These are phyloP conservation scores for Exsudoporus frostii DNA, from an alignment of 768 basidiomycete species.

Conservation along the genomic window DNA sequence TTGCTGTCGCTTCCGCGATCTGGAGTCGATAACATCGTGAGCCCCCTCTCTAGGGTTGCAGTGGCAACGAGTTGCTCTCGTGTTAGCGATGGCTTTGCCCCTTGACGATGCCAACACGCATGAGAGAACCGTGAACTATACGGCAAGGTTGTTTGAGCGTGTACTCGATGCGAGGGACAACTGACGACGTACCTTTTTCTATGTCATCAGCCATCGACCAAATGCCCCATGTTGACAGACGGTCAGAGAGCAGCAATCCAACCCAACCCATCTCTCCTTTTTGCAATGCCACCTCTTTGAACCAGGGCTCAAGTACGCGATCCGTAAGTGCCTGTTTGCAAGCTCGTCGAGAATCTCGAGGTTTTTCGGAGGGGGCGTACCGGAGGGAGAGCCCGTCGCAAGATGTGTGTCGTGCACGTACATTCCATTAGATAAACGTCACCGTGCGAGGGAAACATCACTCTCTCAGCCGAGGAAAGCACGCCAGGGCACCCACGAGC, in stretches of 20 bases:
- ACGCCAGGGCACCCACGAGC: too few species aligned
- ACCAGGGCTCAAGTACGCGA: conserved; percentile 49
- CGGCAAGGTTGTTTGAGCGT: neutral
- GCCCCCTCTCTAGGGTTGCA: neutral
- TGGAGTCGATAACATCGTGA: conserved; percentile 33
- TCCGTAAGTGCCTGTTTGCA: conserved; percentile 64
- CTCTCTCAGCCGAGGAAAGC: too few species aligned
- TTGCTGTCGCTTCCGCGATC: conserved; percentile 62
- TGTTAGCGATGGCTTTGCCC: conserved; percentile 49
- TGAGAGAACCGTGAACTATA: conserved; percentile 96
- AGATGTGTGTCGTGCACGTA: conserved; percentile 6
- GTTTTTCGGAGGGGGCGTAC: conserved; percentile 51
- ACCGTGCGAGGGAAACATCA: too few species aligned
- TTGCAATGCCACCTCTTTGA: conserved; percentile 32
- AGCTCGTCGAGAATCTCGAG: conserved; percentile 63
- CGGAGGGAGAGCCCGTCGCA: conserved; percentile 46
- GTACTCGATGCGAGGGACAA: conserved; percentile 3
- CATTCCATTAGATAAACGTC: neutral
- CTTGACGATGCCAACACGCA: conserved; percentile 99
- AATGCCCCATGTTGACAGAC: neutral
- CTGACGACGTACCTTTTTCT: conserved; percentile 57
- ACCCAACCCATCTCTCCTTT: conserved; percentile 39
- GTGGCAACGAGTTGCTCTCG: neutral
- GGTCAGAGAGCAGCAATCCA: conserved; percentile 35
- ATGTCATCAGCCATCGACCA: conserved; percentile 49